Evolutionary conservation across 768 basidiomycete species (phyloP).

Genomic region (Tylopilus plumbeoviolaceoides): DNA sequence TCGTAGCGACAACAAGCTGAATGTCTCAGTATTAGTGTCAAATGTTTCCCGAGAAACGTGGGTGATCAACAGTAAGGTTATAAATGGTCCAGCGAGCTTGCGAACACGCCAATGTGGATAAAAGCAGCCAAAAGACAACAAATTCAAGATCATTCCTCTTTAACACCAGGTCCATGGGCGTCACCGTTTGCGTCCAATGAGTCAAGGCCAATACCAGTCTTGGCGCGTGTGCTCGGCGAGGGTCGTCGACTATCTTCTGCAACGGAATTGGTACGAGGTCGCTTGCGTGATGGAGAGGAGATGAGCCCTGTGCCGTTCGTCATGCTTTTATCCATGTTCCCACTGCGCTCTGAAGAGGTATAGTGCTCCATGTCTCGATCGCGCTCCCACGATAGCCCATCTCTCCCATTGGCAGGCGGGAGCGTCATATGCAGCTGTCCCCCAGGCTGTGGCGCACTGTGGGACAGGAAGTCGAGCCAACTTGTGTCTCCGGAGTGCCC

Average conservation of each 20-base stretch:
- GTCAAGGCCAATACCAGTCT: constrained; percentile 15
- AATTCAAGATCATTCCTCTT: constrained; percentile 23
- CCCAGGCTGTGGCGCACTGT: constrained; percentile 21
- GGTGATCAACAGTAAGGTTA: not conserved
- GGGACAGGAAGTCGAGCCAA: constrained; percentile 33
- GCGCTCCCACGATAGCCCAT: constrained; percentile 30
- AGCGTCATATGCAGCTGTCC: constrained; percentile 29
- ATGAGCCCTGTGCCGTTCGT: constrained; percentile 16
- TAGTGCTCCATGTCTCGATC: constrained; percentile 30
- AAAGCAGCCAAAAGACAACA: not conserved
- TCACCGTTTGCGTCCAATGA: constrained; percentile 14
- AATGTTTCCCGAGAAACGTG: not conserved
- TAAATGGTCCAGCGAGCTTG: constrained; percentile 1
- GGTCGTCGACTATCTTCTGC: constrained; percentile 17
- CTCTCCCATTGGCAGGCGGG: constrained; percentile 23
- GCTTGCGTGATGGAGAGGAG: constrained; percentile 28
- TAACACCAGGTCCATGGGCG: constrained; percentile 18
- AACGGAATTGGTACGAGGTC: constrained; percentile 22
- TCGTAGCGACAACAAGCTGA: not conserved
- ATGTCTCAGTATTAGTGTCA: constrained; percentile 7
- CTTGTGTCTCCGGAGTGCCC: constrained; percentile 29
- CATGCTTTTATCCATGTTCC: constrained; percentile 17
- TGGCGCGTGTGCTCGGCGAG: constrained; percentile 18
- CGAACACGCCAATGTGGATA: not conserved
- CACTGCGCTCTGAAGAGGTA: constrained; percentile 26